Evolutionary conservation across 805 yeast species (phyloP).

Genomic region (Candida maesae): DNA sequence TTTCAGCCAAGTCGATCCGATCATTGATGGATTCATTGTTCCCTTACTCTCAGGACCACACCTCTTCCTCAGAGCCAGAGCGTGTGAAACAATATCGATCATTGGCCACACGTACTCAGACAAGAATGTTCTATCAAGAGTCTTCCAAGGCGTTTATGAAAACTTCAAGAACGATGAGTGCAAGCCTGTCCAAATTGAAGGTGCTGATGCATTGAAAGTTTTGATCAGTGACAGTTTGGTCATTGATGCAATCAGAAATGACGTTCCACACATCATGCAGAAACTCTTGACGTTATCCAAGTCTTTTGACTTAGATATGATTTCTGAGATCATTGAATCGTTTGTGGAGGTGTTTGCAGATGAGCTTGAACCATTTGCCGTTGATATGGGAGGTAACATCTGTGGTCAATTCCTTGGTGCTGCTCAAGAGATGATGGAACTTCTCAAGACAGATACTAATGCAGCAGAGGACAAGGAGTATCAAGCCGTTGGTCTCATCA

Average conservation of each 20-base stretch:
- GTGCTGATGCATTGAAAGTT: slow-evolving; percentile 84
- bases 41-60: slow-evolving; percentile 63
- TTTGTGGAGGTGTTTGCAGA: slow-evolving; percentile 85
- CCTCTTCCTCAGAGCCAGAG: slow-evolving; percentile 73
- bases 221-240: slow-evolving; percentile 67
- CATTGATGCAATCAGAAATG: slow-evolving; percentile 60
- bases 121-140: slow-evolving; percentile 36
- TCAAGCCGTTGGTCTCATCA: slow-evolving; percentile 64
- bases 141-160: slow-evolving; percentile 38
- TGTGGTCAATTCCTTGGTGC: slow-evolving; percentile 57
- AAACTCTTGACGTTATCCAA: slow-evolving; percentile 71
- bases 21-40: slow-evolving; percentile 59
- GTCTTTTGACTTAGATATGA: slow-evolving; percentile 78
- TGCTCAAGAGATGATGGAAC: slow-evolving; percentile 53
- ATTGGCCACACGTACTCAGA: slow-evolving; percentile 33
- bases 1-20: slow-evolving; percentile 58
- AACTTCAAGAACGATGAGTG: slow-evolving; percentile 40
- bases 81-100: slow-evolving; percentile 56
- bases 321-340: slow-evolving; percentile 91
- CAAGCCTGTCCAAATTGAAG: slow-evolving; percentile 79
- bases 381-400: slow-evolving; percentile 55
- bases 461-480: slow-evolving; percentile 55
- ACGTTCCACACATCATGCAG: slow-evolving; percentile 81
- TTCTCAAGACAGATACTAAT: slow-evolving; percentile 14
- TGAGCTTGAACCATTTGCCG: slow-evolving; percentile 86